Conservation (phyloP, 2,329 filamentous ascomycete genomes). For the Botrytis elliptica region DNA sequence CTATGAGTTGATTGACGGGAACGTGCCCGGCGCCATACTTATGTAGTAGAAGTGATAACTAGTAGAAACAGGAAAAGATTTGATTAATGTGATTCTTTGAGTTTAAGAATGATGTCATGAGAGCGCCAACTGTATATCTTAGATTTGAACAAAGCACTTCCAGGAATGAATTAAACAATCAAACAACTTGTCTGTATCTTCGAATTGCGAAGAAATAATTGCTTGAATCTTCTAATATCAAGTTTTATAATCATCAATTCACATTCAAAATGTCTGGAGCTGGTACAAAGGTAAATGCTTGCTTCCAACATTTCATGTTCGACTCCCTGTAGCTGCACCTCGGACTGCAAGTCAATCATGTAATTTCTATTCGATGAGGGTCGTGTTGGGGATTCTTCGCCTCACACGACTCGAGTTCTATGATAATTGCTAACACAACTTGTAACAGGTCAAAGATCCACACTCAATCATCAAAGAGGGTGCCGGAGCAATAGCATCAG, state of each 20-base stretch:
- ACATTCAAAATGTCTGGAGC: slow-evolving; percentile 1
- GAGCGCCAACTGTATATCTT: not conserved
- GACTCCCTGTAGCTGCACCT: not conserved
- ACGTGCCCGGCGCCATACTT: not conserved
- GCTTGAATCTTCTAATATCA: not conserved
- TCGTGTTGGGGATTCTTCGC: not conserved
- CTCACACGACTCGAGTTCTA: not conserved
- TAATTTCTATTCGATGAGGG: not conserved
- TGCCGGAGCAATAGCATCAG: slow-evolving; percentile 61
- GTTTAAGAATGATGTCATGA: slow-evolving; percentile 13
- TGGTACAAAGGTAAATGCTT: slow-evolving; percentile 12
- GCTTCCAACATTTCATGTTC: not conserved
- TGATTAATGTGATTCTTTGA: slow-evolving; percentile 4
- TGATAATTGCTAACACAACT: slow-evolving; percentile 36
- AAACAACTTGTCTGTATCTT: not conserved
- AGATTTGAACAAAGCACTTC: slow-evolving; percentile 9
- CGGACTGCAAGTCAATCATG: not conserved
- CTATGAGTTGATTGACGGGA: slow-evolving; percentile 9
- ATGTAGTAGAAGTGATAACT: not conserved
- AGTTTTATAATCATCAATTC: not conserved
- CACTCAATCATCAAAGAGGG: slow-evolving; percentile 55
- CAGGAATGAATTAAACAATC: not conserved
- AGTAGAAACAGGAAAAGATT: not conserved
- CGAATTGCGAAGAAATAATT: not conserved
- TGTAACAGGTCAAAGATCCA: slow-evolving; percentile 48